A percentile compares a stretch with the other conserved stretches of the same genome.
These are phyloP conservation scores for Melampsora americana DNA, from an alignment of 1,284 basidiomycete species.

Conservation along the genomic window DNA sequence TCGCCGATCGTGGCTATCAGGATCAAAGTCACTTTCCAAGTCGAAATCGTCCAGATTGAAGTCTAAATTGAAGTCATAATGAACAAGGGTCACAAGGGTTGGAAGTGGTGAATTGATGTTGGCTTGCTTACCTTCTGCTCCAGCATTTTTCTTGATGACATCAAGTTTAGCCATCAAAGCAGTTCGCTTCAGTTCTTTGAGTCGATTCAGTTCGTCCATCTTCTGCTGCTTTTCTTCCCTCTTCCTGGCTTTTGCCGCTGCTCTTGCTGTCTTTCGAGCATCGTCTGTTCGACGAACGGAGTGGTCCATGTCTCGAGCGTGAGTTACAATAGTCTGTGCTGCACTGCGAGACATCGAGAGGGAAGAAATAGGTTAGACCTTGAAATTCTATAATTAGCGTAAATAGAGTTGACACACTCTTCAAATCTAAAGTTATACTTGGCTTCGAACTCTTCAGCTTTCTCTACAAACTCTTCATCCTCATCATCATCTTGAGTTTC, in stretches of 20 bases:
- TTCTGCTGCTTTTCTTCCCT: conserved; percentile 71
- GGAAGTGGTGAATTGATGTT: neutral
- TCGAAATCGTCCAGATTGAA: conserved; percentile 48
- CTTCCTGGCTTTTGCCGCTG: conserved; percentile 70
- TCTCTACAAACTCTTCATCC: conserved; percentile 50
- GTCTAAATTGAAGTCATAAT: conserved; percentile 46
- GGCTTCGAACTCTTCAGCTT: conserved; percentile 69
- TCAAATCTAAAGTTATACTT: conserved; percentile 94
- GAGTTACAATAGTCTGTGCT: conserved; percentile 69
- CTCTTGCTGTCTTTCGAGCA: conserved; percentile 73
- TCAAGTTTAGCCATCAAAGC: conserved; percentile 74
- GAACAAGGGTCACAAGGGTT: neutral
- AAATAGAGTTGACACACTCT: conserved; percentile 61
- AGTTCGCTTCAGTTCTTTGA: conserved; percentile 78
- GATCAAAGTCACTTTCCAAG: conserved; percentile 68
- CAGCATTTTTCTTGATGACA: conserved; percentile 66
- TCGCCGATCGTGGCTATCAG: conserved; percentile 69
- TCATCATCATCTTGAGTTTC: conserved; percentile 51
- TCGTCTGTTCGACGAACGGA: conserved; percentile 72
- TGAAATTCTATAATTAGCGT: neutral
- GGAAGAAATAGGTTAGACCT: neutral
- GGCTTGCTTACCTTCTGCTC: conserved; percentile 49
- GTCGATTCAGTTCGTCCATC: conserved; percentile 71
- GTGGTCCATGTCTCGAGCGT: conserved; percentile 58
- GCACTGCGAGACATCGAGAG: conserved; percentile 58